These are phyloP conservation scores for Westerdykella aurantiaca DNA, from an alignment of 2,329 filamentous ascomycete genomes.

Conservation along the genomic window DNA sequence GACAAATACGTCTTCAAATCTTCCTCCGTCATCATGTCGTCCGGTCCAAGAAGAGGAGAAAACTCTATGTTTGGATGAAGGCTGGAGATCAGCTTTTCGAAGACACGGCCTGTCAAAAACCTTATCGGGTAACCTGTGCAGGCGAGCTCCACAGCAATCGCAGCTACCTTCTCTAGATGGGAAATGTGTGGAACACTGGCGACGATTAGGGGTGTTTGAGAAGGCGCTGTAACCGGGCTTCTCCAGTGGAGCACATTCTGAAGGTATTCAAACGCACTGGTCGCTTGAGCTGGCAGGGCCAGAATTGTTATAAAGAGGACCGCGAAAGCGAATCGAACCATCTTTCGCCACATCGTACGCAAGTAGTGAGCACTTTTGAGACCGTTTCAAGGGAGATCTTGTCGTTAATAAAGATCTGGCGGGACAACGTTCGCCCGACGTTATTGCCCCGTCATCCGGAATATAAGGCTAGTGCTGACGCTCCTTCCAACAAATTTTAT, in stretches of 20 bases:
- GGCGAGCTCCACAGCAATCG: constrained; percentile 36
- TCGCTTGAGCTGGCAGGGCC: too few species aligned
- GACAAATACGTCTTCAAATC: constrained; percentile 19
- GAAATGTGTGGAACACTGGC: constrained; percentile 15
- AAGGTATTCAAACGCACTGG: neutral
- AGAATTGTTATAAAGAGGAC: too few species aligned
- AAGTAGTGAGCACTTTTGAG: too few species aligned
- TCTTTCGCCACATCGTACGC: too few species aligned
- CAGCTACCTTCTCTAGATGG: constrained; percentile 20
- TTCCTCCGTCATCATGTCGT: constrained; percentile 15
- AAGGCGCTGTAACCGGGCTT: constrained; percentile 1
- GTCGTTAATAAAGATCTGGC: too few species aligned
- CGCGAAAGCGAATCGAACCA: too few species aligned
- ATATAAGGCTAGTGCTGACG: too few species aligned
- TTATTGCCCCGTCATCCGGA: too few species aligned
- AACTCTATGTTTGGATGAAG: constrained; percentile 37
- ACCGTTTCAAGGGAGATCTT: too few species aligned
- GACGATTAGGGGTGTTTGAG: constrained; percentile 19
- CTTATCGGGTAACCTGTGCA: constrained; percentile 40
- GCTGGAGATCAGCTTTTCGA: constrained; percentile 31
- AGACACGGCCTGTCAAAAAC: constrained; percentile 39
- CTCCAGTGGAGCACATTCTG: neutral
- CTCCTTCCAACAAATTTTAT: too few species aligned
- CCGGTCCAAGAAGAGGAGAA: constrained; percentile 27
- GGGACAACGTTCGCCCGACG: too few species aligned